phyloP scores from a whole-genome alignment of 768 basidiomycete genomes.

The Macrocybe gigantea region DNA sequence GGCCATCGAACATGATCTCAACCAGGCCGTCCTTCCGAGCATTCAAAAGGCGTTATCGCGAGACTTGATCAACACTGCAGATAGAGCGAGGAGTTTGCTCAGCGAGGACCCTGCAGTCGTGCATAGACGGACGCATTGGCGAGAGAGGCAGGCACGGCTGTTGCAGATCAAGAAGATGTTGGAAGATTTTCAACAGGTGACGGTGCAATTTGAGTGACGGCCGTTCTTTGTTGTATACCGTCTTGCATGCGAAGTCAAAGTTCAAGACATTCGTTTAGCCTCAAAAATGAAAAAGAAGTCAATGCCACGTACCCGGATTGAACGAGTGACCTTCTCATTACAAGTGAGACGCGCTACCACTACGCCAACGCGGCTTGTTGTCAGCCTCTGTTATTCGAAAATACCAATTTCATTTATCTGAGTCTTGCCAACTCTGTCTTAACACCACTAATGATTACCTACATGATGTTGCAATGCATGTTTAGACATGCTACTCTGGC shows the following conservation, averaged over 20 bases:
- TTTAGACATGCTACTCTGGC: too few relatives aligned
- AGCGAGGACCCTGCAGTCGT: slow-evolving; percentile 33
- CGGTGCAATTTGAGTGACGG: neutral
- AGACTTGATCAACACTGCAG: slow-evolving; percentile 13
- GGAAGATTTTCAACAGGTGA: slow-evolving; percentile 12
- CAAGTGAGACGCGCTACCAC: slow-evolving; percentile 15
- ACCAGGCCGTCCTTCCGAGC: slow-evolving; percentile 28
- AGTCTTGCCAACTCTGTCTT: too few relatives aligned
- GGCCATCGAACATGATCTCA: slow-evolving; percentile 39
- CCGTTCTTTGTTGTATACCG: neutral
- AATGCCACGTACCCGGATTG: slow-evolving; percentile 39
- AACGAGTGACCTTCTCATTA: slow-evolving; percentile 34
- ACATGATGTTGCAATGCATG: too few relatives aligned
- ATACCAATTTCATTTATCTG: too few relatives aligned
- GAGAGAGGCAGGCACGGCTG: slow-evolving; percentile 18
- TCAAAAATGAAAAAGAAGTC: slow-evolving; percentile 15
- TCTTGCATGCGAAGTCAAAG: neutral
- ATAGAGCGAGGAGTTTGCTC: slow-evolving; percentile 24
- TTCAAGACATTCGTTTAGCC: neutral
- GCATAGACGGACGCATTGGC: slow-evolving; percentile 22
- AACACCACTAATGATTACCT: too few relatives aligned
- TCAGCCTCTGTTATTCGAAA: too few relatives aligned
- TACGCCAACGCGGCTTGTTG: slow-evolving; percentile 12
- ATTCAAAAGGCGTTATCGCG: slow-evolving; percentile 31
- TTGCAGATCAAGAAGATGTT: slow-evolving; percentile 27